Evolutionary conservation across 768 basidiomycete species (phyloP), one percentile per base, ranked within the genome.

Genomic region (Suillus placidus): DNA sequence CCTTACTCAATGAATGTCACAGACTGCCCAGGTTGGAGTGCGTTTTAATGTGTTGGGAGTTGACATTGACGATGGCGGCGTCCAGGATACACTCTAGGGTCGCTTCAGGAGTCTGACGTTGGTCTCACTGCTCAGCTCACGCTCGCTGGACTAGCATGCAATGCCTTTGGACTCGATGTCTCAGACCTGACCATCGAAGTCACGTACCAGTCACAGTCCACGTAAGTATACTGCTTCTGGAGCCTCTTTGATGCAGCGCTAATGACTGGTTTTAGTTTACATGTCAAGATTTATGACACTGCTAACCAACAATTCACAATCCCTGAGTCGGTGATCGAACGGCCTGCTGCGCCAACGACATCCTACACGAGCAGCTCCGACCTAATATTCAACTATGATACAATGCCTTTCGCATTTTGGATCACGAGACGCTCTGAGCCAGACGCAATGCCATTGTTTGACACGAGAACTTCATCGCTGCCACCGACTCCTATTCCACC

Each of bases 401-500:
- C 82, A 2, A 76, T 79, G 0, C 89, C 90, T 0, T 91, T 91
- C 73, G 85, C 86, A 0, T 91, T 91, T 73, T 91, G 89, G 89
- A 86, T 91, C 64, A 88, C 87, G 4, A 84, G 89, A 34, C 83
- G 85, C 16, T 83, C 84, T 8, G 80, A 84, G 23, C 85, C 84
- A 3, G 73, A 80, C 45, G 82, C 78, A 5, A 66, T 70, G 23
- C 87, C 85, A 51, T 71, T 91, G 14, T 91, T 91, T 67, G 89
- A 91, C 69, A 91, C 89, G 1, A 83, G 89, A 40, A 70, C 81
- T 18, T 71, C 80, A 0, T 88, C 87, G 1, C 78, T 91, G 20
- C 88, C 88, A 0, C 66, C 78, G 6, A 82, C 87, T 5, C 84
- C 86, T 2, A 84, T 85, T 35, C 76, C 83, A 18, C 82, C 88